Percentiles rank a stretch among this genome's conserved stretches.
These are phyloP conservation scores for Tylopilus vinaceipallidus DNA, from an alignment of 768 basidiomycete species.

Conservation along the genomic window DNA sequence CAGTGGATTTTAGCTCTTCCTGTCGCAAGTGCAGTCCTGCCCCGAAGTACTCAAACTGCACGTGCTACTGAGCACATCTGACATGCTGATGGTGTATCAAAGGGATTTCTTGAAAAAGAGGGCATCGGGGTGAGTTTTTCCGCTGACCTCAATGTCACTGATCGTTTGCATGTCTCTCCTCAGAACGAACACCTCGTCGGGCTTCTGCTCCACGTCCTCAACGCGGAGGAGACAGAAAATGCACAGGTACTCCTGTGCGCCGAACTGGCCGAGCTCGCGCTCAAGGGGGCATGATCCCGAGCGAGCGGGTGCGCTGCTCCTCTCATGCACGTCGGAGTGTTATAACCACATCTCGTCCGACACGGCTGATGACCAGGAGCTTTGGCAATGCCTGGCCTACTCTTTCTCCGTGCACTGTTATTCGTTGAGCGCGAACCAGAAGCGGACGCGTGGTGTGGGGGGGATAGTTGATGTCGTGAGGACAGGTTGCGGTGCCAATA, in stretches of 20 bases:
- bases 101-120: constrained; percentile 54
- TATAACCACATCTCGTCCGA: constrained; percentile 56
- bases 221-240: constrained; percentile 57
- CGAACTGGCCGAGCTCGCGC: constrained; percentile 83
- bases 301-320: constrained; percentile 59
- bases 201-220: constrained; percentile 36
- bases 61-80: constrained; percentile 78
- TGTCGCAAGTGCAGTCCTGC: constrained; percentile 64
- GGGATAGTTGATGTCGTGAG: no score
- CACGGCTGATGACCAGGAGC: constrained; percentile 75
- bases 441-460: constrained; percentile 44
- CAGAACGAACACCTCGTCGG: constrained; percentile 63
- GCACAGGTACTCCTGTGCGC: constrained; percentile 72
- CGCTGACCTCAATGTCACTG: neutral
- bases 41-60: constrained; percentile 65
- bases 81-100: constrained; percentile 85
- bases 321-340: neutral
- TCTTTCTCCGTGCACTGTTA: constrained; percentile 88
- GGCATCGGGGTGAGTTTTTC: constrained; percentile 31
- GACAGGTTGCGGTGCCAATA: constrained; percentile 67
- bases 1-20: constrained; percentile 70
- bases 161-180: neutral
- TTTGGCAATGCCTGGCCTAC: constrained; percentile 82
- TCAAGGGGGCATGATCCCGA: constrained; percentile 70
- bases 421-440: constrained; percentile 73